Base-by-base conservation (phyloP, 2,329 filamentous ascomycete species). In the Plectosphaerella plurivora region DNA sequence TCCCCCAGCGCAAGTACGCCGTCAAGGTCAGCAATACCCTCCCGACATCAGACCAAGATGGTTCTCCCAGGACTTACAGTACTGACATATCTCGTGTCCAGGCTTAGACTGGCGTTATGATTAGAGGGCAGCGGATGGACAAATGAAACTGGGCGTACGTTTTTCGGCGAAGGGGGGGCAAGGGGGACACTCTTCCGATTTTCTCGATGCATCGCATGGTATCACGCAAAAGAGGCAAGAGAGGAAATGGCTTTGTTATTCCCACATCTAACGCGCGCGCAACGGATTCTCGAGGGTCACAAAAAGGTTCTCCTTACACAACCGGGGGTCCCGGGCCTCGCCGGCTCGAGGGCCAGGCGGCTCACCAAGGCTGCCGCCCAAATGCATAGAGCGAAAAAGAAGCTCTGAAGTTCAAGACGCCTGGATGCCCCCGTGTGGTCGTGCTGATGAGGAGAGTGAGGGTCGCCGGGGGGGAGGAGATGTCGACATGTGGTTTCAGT, bases 1-100 rank as follows among this genome's bases (percentile, higher is more conserved):
- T 99, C 85, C 94, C 94, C 65, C 91, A 95, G 84, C 88, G 94
- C 80, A 97, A 96, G 82, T 99, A 88, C 79, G 94, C 94, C 77
- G 89, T 99, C 77, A 99, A 97, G 93, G 94, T 92, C 82, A 61
- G 66, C 68, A 45, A 10, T 37, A 33, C 8, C 16, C 48, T 6
- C n/a, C 7, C 41, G n/a, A 12, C 37, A 41, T 33, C 12, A 18
- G 10, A 18, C 15, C 37, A 8, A 15, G 37, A 15, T 15, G 15
- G 11, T 12, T 5, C 16, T 14, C 16, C 14, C 11, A 12, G 41
- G 41, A 44, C 8, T 10, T 4, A 20, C 5, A 18, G 16, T 16
- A 8, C 41, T 44, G 16, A 44, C 41, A 16, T 18, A 5, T 8
- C 11, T 3, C 18, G 16, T 20, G n/a, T 18, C 3, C 41, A 44